A percentile compares a stretch with the other conserved stretches of the same genome.
These are phyloP conservation scores for Aspergillus pseudotamarii DNA, from an alignment of 2,329 filamentous ascomycete genomes.

Conservation along the genomic window DNA sequence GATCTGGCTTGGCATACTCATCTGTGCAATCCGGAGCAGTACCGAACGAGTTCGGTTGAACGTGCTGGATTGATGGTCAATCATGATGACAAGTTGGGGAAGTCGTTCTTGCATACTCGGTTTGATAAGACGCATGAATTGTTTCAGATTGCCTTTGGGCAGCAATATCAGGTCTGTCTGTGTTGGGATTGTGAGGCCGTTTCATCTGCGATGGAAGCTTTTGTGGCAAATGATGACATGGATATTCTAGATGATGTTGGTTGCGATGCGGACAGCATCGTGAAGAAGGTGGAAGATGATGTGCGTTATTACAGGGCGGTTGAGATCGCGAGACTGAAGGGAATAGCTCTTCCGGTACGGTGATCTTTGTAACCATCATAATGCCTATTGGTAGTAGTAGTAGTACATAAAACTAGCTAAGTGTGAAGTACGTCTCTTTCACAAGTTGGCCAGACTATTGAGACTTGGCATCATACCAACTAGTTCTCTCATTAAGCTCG, in stretches of 20 bases:
- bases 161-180: constrained; percentile 68
- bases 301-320: not conserved
- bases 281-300: not conserved
- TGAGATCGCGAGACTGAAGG: not conserved
- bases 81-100: constrained; percentile 77
- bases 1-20: constrained; percentile 42
- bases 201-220: constrained; percentile 3
- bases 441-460: not conserved
- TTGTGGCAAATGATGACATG: not conserved
- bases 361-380: too few relatives aligned
- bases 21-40: constrained; percentile 27
- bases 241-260: not conserved
- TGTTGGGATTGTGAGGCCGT: constrained; percentile 80
- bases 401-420: not conserved
- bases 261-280: not conserved
- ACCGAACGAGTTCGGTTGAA: constrained; percentile 46
- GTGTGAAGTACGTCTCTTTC: not conserved
- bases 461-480: not conserved
- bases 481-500: not conserved
- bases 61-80: constrained; percentile 61
- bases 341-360: not conserved
- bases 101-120: constrained; percentile 58
- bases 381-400: not conserved
- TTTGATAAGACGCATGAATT: constrained; percentile 52
- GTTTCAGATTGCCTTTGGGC: constrained; percentile 53